Evolutionary conservation across 1,284 basidiomycete genomes (phyloP).

Genomic region (Ustilago tritici): DNA sequence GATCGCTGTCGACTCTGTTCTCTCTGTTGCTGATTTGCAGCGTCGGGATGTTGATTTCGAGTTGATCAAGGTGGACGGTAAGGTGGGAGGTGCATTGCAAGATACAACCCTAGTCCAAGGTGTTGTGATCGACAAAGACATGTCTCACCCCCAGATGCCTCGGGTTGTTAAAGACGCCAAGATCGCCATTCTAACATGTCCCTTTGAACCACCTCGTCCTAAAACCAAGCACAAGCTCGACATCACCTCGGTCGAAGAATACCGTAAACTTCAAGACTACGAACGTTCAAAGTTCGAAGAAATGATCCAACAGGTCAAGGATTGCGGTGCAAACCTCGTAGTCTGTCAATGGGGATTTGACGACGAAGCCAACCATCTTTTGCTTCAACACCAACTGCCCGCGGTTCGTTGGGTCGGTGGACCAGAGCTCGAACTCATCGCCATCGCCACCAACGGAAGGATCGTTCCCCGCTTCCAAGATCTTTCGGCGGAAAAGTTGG

Average conservation of each 20-base stretch:
- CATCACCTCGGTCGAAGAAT: constrained; percentile 97
- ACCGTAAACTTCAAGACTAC: constrained; percentile 91
- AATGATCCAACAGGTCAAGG: constrained; percentile 97
- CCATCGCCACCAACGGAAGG: constrained; percentile 96
- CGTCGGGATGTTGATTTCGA: constrained; percentile 97
- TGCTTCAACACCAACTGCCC: constrained; percentile 97
- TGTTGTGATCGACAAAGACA: constrained; percentile 98
- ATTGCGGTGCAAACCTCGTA: constrained; percentile 97
- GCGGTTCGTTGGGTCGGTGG: constrained; percentile 99
- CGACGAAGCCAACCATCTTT: constrained; percentile 96
- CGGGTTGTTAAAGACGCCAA: constrained; percentile 86
- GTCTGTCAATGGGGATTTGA: constrained; percentile 99
- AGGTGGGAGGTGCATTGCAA: constrained; percentile 94
- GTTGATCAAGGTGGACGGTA: constrained; percentile 98
- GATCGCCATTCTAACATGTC: constrained; percentile 96
- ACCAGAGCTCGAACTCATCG: constrained; percentile 98
- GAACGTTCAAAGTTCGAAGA: constrained; percentile 95
- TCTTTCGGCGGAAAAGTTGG: constrained; percentile 88
- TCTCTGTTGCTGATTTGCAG: constrained; percentile 93
- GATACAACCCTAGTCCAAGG: constrained; percentile 94
- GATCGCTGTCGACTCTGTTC: constrained; percentile 96
- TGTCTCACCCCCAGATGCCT: constrained; percentile 99
- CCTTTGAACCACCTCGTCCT: constrained; percentile 96
- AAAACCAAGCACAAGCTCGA: constrained; percentile 99
- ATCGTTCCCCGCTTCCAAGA: constrained; percentile 99